A percentile compares a stretch with the other conserved stretches of the same genome.
Conservation (phyloP, 352 stramenopile genomes). For the Pythium rishiriense region DNA sequence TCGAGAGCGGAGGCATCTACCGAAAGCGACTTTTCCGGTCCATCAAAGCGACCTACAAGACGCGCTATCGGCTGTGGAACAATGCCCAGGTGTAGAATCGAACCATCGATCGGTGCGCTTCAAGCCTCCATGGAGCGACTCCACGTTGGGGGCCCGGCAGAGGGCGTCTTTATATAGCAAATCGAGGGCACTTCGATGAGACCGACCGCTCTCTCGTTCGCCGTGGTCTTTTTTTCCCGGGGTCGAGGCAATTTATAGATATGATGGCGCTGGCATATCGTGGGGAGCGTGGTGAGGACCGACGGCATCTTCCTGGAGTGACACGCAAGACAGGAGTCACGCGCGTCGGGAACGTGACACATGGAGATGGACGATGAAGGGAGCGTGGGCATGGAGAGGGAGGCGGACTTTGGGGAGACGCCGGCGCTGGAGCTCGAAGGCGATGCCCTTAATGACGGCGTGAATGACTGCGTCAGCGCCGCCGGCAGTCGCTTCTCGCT, state of each 20-base stretch:
- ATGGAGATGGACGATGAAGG: slow-evolving; percentile 3
- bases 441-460: slow-evolving; percentile 21
- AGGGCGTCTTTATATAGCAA: slow-evolving; percentile 1
- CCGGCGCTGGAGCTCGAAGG: slow-evolving; percentile 12
- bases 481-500: slow-evolving; percentile 13
- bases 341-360: not conserved
- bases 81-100: too few relatives aligned
- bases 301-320: not conserved
- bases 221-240: not conserved
- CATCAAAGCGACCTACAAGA: not conserved
- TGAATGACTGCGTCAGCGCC: not conserved
- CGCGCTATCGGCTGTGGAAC: not conserved
- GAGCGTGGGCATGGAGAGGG: not conserved
- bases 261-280: not conserved
- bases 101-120: too few relatives aligned
- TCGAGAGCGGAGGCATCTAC: too few relatives aligned
- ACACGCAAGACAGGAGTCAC: not conserved
- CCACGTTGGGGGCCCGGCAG: too few relatives aligned
- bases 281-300: not conserved
- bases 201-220: not conserved
- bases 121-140: too few relatives aligned
- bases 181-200: too few relatives aligned
- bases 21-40: too few relatives aligned
- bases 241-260: slow-evolving; percentile 11
- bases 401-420: not conserved